Percentiles rank a stretch among this genome's conserved stretches.
These are phyloP conservation scores for Cyclaneusma minus DNA, from an alignment of 2,329 filamentous ascomycete species.

Conservation along the genomic window DNA sequence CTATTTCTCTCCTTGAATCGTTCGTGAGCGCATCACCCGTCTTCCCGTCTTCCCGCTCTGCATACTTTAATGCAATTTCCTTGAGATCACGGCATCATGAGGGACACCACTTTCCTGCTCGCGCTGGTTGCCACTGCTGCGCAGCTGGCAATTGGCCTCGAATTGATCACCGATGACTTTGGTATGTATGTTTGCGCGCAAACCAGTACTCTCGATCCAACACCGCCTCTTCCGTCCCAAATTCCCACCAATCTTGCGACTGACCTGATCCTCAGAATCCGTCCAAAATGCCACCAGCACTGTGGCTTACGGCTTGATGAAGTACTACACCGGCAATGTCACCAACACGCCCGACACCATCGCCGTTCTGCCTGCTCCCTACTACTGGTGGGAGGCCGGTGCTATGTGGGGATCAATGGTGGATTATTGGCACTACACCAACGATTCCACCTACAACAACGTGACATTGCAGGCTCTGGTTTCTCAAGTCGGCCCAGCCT, in stretches of 20 bases:
- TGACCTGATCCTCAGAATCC: constrained; percentile 28
- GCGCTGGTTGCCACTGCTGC: background rate
- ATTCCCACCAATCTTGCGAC: background rate
- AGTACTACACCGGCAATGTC: constrained; percentile 47
- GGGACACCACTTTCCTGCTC: background rate
- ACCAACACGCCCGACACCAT: constrained; percentile 37
- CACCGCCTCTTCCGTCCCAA: background rate
- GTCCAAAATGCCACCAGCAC: constrained; percentile 45
- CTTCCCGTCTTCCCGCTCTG: too few species aligned
- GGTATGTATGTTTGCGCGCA: background rate
- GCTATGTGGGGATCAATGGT: constrained; percentile 53
- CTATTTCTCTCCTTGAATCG: too few species aligned
- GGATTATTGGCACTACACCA: constrained; percentile 53
- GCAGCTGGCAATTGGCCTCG: background rate
- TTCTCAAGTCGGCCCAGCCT: constrained; percentile 40
- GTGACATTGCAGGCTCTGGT: constrained; percentile 41
- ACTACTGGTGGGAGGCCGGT: constrained; percentile 42
- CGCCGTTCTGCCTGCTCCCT: constrained; percentile 47
- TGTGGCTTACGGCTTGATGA: constrained; percentile 44
- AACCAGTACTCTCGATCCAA: background rate
- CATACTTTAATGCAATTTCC: too few species aligned
- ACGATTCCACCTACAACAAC: constrained; percentile 45
- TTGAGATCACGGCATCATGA: too few species aligned
- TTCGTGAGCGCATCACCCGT: too few species aligned
- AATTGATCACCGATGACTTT: background rate